These are phyloP conservation scores for Darksidea phi DNA, from an alignment of 495 filamentous ascomycete species.

Conservation along the genomic window DNA sequence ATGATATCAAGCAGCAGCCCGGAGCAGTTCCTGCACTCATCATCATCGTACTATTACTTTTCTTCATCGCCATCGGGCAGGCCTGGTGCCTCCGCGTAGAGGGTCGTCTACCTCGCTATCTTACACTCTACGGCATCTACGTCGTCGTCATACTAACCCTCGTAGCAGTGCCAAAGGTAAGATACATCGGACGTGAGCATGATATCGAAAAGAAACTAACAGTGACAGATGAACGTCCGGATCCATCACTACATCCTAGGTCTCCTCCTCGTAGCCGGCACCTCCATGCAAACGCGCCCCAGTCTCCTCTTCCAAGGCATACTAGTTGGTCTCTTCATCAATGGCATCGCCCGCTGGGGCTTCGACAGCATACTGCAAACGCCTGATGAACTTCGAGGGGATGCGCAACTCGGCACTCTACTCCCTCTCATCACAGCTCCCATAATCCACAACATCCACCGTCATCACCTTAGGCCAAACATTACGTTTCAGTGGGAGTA, in stretches of 20 bases:
- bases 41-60: constrained; percentile 42
- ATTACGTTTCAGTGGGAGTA: constrained; percentile 58
- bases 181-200: too few species aligned
- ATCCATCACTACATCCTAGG: constrained; percentile 96
- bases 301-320: constrained; percentile 81
- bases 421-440: constrained; percentile 61
- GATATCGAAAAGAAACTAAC: too few species aligned
- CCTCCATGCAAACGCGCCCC: constrained; percentile 76
- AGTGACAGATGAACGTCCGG: constrained; percentile 63
- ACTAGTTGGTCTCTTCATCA: constrained; percentile 86
- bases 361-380: constrained; percentile 92
- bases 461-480: constrained; percentile 42
- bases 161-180: constrained; percentile 61
- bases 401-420: constrained; percentile 64
- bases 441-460: constrained; percentile 41
- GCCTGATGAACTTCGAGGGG: constrained; percentile 64
- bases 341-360: constrained; percentile 89
- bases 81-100: constrained; percentile 47
- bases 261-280: constrained; percentile 75
- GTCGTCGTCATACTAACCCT: constrained; percentile 49
- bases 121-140: constrained; percentile 60
- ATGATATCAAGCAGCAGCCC: constrained; percentile 46
- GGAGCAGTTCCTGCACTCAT: constrained; percentile 46
- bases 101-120: constrained; percentile 45
- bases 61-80: constrained; percentile 46